These are phyloP conservation scores for Oidiodendron maius DNA, from an alignment of 495 filamentous ascomycete genomes.

Conservation along the genomic window DNA sequence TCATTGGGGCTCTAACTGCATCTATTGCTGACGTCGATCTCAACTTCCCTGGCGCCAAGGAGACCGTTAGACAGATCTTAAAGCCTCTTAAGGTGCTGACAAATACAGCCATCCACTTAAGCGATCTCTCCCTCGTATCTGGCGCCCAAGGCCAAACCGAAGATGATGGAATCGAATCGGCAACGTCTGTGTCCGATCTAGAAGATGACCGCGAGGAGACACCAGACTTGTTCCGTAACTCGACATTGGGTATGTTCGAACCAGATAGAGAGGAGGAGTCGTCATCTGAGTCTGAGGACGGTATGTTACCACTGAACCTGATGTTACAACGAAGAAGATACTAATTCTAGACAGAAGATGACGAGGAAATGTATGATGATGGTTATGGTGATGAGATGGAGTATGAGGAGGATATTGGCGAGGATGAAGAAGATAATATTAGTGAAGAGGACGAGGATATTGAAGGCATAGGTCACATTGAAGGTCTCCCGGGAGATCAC, in stretches of 20 bases:
- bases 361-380: conserved; percentile 83
- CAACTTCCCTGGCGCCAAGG: conserved; percentile 87
- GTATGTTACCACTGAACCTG: conserved; percentile 22
- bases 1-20: conserved; percentile 77
- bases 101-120: conserved; percentile 77
- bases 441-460: conserved; percentile 87
- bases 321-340: not conserved
- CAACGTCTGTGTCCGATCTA: conserved; percentile 82
- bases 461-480: conserved; percentile 75
- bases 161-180: conserved; percentile 85
- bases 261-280: conserved; percentile 73
- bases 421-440: conserved; percentile 80
- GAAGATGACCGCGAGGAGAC: conserved; percentile 92
- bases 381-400: conserved; percentile 86
- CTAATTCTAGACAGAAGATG: conserved; percentile 40
- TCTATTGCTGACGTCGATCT: conserved; percentile 95
- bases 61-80: conserved; percentile 92
- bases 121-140: conserved; percentile 67
- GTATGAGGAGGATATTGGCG: conserved; percentile 74
- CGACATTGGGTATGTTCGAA: conserved; percentile 91
- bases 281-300: conserved; percentile 61
- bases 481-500: conserved; percentile 75
- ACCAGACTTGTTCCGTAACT: conserved; percentile 94
- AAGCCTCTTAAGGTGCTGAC: conserved; percentile 82
- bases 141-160: conserved; percentile 60